Evolutionary conservation across 2,329 filamentous ascomycete species (phyloP).

Genomic region (Penicillium sp.): DNA sequence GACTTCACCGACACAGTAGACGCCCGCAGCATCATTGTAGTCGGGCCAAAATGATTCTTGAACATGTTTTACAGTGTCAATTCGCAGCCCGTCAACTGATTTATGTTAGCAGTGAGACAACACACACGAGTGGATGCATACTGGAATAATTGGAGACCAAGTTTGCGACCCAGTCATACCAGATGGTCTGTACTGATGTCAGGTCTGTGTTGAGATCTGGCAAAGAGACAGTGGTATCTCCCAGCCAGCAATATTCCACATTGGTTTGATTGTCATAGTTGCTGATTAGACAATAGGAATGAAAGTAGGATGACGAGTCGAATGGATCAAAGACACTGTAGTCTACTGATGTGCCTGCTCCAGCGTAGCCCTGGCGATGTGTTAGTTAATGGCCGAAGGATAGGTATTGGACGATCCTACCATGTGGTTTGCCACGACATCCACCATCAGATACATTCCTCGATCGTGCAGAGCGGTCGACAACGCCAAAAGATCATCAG

Average conservation of each 20-base stretch:
- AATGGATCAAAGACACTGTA: conserved; percentile 57
- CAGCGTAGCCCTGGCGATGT: conserved; percentile 43
- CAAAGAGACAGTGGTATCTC: conserved; percentile 56
- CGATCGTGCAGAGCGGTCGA: conserved; percentile 56
- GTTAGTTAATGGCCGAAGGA: conserved; percentile 6
- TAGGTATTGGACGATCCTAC: not conserved
- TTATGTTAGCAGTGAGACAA: not conserved
- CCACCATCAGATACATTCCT: conserved; percentile 63
- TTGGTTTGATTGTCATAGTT: conserved; percentile 55
- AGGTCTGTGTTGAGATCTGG: conserved; percentile 63
- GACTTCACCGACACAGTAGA: conserved; percentile 53
- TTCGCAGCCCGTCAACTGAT: conserved; percentile 52
- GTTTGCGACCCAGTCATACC: conserved; percentile 59
- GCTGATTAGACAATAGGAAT: conserved; percentile 56
- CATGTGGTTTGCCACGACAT: conserved; percentile 48
- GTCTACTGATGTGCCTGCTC: conserved; percentile 50
- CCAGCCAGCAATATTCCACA: conserved; percentile 54
- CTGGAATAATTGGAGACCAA: conserved; percentile 63
- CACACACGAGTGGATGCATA: conserved; percentile 34
- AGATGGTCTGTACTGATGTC: conserved; percentile 50
- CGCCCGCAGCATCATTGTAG: conserved; percentile 43
- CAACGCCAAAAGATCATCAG: conserved; percentile 59
- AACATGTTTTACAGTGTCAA: conserved; percentile 54
- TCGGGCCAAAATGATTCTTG: conserved; percentile 47
- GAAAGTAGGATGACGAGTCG: conserved; percentile 60